These are phyloP conservation scores for Beta macrorhiza DNA, from an alignment of 179 eudicot genomes.

Conservation along the genomic window DNA sequence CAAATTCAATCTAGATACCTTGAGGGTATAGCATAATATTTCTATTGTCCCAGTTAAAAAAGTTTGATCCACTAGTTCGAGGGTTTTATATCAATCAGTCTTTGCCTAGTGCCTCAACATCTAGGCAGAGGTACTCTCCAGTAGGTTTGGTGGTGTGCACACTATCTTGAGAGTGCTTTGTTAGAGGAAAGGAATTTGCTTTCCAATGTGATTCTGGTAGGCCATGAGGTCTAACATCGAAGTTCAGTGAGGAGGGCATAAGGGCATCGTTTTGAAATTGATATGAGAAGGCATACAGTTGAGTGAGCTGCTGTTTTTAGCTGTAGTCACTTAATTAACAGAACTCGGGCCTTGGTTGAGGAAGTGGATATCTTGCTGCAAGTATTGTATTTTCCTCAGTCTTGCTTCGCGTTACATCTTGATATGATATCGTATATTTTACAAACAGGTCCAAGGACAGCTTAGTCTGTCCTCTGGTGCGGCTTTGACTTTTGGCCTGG, in stretches of 20 bases:
- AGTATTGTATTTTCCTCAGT: not conserved
- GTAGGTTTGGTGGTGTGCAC: not conserved
- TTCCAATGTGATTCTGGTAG: not conserved
- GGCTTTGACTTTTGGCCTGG: slow-evolving; percentile 78
- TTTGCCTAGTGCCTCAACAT: not conserved
- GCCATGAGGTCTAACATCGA: not conserved
- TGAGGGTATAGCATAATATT: not conserved
- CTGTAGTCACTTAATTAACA: not conserved
- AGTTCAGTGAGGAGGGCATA: not conserved
- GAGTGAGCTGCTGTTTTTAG: not conserved
- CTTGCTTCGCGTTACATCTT: slow-evolving; percentile 8
- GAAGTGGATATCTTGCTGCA: not conserved
- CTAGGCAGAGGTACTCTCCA: not conserved
- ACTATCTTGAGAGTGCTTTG: not conserved
- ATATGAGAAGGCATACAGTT: not conserved
- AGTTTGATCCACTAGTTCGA: no score
- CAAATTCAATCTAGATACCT: not conserved
- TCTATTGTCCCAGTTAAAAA: not conserved
- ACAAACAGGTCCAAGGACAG: slow-evolving; percentile 74
- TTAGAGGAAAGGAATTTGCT: not conserved
- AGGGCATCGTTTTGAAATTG: not conserved
- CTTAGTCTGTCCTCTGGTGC: slow-evolving; percentile 78
- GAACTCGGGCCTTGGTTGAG: not conserved
- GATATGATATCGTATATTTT: not conserved
- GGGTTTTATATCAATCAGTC: not conserved